Evolutionary conservation across 1,284 basidiomycete species (phyloP).

Genomic region (Peniophora sp.): DNA sequence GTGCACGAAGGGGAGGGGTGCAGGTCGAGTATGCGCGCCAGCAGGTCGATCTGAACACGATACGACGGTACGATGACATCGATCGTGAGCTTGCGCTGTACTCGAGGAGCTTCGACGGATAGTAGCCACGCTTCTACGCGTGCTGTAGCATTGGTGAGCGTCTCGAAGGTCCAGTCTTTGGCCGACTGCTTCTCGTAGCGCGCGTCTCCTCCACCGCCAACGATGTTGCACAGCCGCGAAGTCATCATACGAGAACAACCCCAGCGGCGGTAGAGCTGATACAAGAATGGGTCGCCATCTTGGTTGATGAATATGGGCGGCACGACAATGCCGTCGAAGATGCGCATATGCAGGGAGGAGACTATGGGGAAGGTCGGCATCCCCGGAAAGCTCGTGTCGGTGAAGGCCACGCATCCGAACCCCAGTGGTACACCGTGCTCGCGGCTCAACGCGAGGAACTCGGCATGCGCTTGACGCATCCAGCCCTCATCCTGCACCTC

Average conservation of each 20-base stretch:
- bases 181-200: constrained; percentile 39
- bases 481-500: constrained; percentile 40
- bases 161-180: constrained; percentile 40
- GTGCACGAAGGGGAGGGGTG: constrained; percentile 31
- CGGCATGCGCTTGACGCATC: constrained; percentile 33
- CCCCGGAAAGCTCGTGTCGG: constrained; percentile 44
- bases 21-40: constrained; percentile 37
- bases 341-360: constrained; percentile 45
- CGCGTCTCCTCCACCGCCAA: constrained; percentile 38
- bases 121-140: constrained; percentile 31
- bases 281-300: constrained; percentile 51
- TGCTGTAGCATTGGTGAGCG: constrained; percentile 32
- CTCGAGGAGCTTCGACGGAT: constrained; percentile 10
- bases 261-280: constrained; percentile 52
- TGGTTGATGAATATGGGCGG: constrained; percentile 49
- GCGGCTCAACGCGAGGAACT: constrained; percentile 29
- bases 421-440: constrained; percentile 29
- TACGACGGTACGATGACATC: constrained; percentile 52
- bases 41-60: constrained; percentile 36
- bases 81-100: constrained; percentile 33
- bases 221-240: constrained; percentile 31
- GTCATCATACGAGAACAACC: constrained; percentile 39
- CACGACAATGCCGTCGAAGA: constrained; percentile 44
- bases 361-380: constrained; percentile 57
- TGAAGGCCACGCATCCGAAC: constrained; percentile 52